These are phyloP conservation scores for Linderniella brevidens DNA, from an alignment of 257 asterid species.

Conservation along the genomic window DNA sequence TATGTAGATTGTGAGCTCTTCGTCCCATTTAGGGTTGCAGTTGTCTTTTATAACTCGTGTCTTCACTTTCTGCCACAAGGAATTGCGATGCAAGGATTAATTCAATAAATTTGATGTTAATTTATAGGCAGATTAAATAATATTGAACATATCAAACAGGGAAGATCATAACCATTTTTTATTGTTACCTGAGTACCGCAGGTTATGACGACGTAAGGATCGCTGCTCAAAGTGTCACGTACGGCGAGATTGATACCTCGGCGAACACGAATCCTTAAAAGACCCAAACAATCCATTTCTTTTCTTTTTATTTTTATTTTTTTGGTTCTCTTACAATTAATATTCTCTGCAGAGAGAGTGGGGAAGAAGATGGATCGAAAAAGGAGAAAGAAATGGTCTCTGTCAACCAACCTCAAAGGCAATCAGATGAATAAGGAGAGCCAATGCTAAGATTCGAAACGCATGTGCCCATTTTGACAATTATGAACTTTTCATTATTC, in stretches of 20 bases:
- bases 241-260: constrained; percentile 4
- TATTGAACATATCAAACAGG: background rate
- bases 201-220: constrained; percentile 5
- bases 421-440: no score
- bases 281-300: constrained; percentile 2
- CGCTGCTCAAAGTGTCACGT: constrained; percentile 7
- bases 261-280: constrained; percentile 5
- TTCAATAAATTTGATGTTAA: background rate
- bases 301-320: background rate
- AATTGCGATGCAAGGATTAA: background rate
- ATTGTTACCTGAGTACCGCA: constrained; percentile 4
- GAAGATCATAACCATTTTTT: background rate
- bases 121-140: background rate
- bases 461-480: no score
- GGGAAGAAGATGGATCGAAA: no score
- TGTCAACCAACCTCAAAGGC: no score
- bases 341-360: no score
- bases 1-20: constrained; percentile 45
- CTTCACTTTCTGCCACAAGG: constrained; percentile 40
- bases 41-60: constrained; percentile 33
- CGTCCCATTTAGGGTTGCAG: constrained; percentile 71
- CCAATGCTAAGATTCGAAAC: no score
- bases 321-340: background rate
- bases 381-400: no score
- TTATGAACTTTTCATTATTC: no score